A percentile compares a stretch with the other conserved stretches of the same genome.
Evolutionary conservation across 225 moss, liverwort and hornwort genomes (phyloP).

Genomic region (Lunularia cruciata): DNA sequence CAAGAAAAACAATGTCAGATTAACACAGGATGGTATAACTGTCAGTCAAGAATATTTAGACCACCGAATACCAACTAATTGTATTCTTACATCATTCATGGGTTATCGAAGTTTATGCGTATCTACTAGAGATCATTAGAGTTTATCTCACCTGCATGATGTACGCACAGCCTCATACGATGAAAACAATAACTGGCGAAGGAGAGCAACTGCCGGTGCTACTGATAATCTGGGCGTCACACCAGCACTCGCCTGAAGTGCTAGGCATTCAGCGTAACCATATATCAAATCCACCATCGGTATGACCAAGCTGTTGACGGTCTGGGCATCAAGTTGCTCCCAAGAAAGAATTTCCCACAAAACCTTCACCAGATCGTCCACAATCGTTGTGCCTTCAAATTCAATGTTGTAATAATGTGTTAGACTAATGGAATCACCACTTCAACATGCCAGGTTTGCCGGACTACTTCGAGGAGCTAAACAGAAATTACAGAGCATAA

Average conservation of each 20-base stretch:
- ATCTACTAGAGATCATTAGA: no score
- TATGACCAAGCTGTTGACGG: conserved; percentile 94
- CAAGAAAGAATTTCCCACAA: conserved; percentile 95
- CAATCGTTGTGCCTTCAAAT: conserved; percentile 76
- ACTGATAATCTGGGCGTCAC: conserved; percentile 64
- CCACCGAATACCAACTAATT: no score
- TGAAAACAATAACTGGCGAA: conserved; percentile 89
- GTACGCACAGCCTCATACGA: conserved; percentile 97
- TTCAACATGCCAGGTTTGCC: no score
- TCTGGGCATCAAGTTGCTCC: conserved; percentile 96
- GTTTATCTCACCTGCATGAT: conserved; percentile 77
- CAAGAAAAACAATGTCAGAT: conserved; percentile 19
- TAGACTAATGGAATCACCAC: not conserved
- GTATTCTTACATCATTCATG: no score
- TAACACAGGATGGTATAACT: no score
- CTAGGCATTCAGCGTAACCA: conserved; percentile 94
- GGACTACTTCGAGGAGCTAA: no score
- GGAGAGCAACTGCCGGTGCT: conserved; percentile 86
- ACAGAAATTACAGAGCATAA: no score
- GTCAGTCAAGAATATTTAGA: no score
- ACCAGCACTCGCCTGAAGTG: conserved; percentile 57
- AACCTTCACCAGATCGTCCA: conserved; percentile 89
- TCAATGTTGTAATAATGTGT: not conserved
- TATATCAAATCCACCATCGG: conserved; percentile 97
- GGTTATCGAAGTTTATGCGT: no score